These are phyloP conservation scores for Yamadazyma membranifaciens DNA, from an alignment of 1,139 yeast genomes.

Conservation along the genomic window DNA sequence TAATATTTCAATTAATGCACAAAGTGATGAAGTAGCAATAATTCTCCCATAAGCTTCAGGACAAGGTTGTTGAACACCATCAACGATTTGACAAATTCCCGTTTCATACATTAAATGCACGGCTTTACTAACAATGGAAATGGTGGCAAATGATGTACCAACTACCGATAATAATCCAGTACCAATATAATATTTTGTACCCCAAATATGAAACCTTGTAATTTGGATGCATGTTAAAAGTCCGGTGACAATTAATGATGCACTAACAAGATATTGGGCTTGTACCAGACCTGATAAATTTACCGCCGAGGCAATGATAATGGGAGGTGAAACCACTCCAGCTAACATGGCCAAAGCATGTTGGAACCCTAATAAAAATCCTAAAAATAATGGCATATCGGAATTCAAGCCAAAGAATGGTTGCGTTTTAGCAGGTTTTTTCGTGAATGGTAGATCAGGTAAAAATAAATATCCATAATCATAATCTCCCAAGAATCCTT, in stretches of 20 bases:
- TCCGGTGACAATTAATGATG: conserved; percentile 75
- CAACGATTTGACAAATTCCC: conserved; percentile 65
- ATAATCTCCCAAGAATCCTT: conserved; percentile 80
- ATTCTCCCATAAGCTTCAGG: conserved; percentile 90
- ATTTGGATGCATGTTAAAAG: conserved; percentile 73
- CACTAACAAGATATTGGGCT: conserved; percentile 69
- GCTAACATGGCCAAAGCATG: conserved; percentile 90
- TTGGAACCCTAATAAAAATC: conserved; percentile 77
- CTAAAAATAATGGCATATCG: conserved; percentile 75
- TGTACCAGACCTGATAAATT: conserved; percentile 48
- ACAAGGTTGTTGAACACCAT: conserved; percentile 71
- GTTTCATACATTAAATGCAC: conserved; percentile 75
- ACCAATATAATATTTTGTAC: conserved; percentile 74
- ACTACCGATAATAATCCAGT: conserved; percentile 87
- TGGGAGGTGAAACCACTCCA: conserved; percentile 85
- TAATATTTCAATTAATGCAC: conserved; percentile 70
- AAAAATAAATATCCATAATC: conserved; percentile 75
- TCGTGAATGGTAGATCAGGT: conserved; percentile 71
- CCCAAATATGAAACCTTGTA: conserved; percentile 71
- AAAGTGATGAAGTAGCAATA: conserved; percentile 73
- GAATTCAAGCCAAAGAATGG: conserved; percentile 81
- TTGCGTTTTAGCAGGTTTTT: conserved; percentile 50
- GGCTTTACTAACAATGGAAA: conserved; percentile 72
- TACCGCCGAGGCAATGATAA: conserved; percentile 62
- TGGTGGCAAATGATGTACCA: conserved; percentile 87